Evolutionary conservation across 139 green algal genomes (phyloP).

Genomic region (Closterium sp.): DNA sequence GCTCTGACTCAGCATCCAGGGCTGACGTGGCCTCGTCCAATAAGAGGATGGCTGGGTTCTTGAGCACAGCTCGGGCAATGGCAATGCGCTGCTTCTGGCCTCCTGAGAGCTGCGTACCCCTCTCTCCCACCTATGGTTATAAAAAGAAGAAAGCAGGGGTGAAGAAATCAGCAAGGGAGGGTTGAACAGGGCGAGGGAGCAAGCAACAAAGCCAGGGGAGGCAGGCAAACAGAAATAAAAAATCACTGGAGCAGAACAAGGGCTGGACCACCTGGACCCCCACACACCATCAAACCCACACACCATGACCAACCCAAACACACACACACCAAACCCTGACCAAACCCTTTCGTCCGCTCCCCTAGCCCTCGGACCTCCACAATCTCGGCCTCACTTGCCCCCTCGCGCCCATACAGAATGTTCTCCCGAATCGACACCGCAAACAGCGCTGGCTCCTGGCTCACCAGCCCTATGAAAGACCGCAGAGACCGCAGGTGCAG

Average conservation of each 20-base stretch:
- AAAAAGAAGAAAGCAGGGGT: too few relatives aligned
- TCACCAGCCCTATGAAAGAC: slow-evolving; percentile 71
- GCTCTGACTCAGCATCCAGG: slow-evolving; percentile 75
- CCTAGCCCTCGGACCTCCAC: too few relatives aligned
- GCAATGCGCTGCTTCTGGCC: slow-evolving; percentile 81
- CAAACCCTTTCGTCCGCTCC: too few relatives aligned
- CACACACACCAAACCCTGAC: too few relatives aligned
- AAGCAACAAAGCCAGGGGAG: too few relatives aligned
- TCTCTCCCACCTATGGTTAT: slow-evolving; percentile 4
- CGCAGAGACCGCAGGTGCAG: slow-evolving; percentile 77
- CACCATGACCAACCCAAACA: too few relatives aligned
- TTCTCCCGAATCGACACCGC: slow-evolving; percentile 73
- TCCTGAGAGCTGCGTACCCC: slow-evolving; percentile 35
- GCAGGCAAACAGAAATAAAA: too few relatives aligned
- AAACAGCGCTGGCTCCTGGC: slow-evolving; percentile 79
- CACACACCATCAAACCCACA: too few relatives aligned
- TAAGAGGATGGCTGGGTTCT: slow-evolving; percentile 64
- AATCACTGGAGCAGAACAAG: too few relatives aligned
- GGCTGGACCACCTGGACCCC: too few relatives aligned
- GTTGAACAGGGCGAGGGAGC: too few relatives aligned
- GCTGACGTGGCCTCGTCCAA: slow-evolving; percentile 52
- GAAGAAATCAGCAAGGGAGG: too few relatives aligned
- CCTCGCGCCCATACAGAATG: slow-evolving; percentile 74
- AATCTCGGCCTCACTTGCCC: slow-evolving; percentile 64
- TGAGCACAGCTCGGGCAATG: slow-evolving; percentile 70